Base-by-base conservation (phyloP, 2,329 filamentous ascomycete species). In the Trichophyton mentagrophytes region DNA sequence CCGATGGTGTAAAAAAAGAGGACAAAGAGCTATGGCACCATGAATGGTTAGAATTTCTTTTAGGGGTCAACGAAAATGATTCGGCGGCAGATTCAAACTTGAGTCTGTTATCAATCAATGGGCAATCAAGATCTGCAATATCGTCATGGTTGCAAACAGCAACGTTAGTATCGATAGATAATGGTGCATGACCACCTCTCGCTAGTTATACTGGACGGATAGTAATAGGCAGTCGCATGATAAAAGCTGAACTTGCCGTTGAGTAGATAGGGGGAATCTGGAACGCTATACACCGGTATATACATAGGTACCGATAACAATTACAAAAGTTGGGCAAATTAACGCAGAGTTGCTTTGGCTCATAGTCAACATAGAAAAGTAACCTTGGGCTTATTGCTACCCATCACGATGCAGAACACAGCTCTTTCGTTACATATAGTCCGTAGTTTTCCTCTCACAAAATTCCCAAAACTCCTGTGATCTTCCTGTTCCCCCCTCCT, bases 381-480 rank as follows among this genome's bases (percentile, higher is more conserved):
- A 38, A 38, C 11, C 33, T 9, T 13, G 11, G 33, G 33, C 8
- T 38, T 13, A 38, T 38, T 15, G 15, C 20, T 44, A 44, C n/a
- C 40, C 6, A 7, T n/a, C 15, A 3, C n/a, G 38, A n/a, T 6
- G 38, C 5, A 42, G 27, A 30, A 2, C 6, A 7, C 27, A 30
- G 6, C 27, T 7, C 27, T 7, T 30, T 30, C 27, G 17, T 30
- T 57, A 60, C 46, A 61, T 51, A 40, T 63, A 65, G 2, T 55
- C 42, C n/a, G 59, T 61, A n/a, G 64, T 62, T 63, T 74, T 68
- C 65, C 69, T 68, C 65, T 76, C 74, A 65, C 71, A 74, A 70
- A 72, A 76, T 53, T 71, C 69, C 73, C 72, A 77, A 56, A 77
- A 70, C 65, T 69, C 71, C 63, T 63, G 61, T 55, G 69, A 68